Evolutionary conservation across 441 rosid genomes (phyloP).

Genomic region (Populus hybrid): DNA sequence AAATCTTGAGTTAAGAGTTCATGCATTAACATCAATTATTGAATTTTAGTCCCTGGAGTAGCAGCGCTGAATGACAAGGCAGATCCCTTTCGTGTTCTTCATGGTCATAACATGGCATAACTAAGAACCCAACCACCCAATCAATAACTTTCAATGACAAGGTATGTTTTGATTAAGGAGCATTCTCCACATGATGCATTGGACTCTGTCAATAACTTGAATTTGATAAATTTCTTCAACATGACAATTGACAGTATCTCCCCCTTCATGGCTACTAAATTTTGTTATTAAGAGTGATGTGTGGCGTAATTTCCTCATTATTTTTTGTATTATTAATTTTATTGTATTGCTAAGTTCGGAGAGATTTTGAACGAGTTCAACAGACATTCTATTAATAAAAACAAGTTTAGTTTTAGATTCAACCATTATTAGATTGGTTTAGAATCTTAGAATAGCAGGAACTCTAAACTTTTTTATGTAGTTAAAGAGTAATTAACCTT

Average conservation of each 20-base stretch:
- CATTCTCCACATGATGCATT: not conserved
- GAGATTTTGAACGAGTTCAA: not conserved
- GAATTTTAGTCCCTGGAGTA: not conserved
- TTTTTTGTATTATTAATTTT: too few relatives aligned
- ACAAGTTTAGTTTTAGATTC: too few relatives aligned
- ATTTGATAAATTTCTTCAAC: not conserved
- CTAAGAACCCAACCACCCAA: not conserved
- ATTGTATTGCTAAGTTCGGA: too few relatives aligned
- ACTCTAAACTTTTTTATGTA: too few relatives aligned
- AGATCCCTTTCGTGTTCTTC: not conserved
- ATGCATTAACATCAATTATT: not conserved
- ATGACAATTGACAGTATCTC: not conserved
- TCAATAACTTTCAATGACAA: not conserved
- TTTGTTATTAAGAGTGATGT: too few relatives aligned
- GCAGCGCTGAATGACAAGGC: not conserved
- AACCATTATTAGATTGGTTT: too few relatives aligned
- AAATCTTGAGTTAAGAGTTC: not conserved
- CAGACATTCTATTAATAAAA: too few relatives aligned
- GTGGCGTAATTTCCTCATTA: not conserved
- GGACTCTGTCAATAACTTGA: not conserved
- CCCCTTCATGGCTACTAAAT: too few relatives aligned
- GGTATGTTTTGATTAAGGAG: not conserved
- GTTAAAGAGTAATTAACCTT: too few relatives aligned
- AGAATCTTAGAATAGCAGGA: too few relatives aligned
- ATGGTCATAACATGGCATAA: not conserved